phyloP scores from a whole-genome alignment of 768 basidiomycete species.

The Mycena belliarum region DNA sequence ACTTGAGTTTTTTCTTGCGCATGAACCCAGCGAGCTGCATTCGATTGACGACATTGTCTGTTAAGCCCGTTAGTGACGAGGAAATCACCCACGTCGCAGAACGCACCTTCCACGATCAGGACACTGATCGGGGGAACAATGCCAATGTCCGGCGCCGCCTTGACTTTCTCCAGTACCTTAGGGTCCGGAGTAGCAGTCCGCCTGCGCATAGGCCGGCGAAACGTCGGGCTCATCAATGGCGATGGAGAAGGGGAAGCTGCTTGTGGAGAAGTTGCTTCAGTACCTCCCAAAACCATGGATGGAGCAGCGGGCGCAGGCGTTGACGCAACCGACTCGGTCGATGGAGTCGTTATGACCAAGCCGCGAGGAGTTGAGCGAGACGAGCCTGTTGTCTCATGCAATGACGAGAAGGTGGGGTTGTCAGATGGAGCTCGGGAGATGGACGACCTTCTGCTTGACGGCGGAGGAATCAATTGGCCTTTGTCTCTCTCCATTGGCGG shows the following conservation, averaged over 20 bases:
- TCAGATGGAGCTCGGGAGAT: conserved; percentile 28
- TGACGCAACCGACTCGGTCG: background rate
- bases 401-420: conserved; percentile 32
- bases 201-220: conserved; percentile 24
- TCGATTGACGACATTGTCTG: conserved; percentile 98
- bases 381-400: conserved; percentile 31
- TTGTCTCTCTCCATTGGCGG: conserved; percentile 50
- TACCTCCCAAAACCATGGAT: background rate
- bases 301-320: conserved; percentile 8
- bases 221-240: conserved; percentile 12
- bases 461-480: conserved; percentile 33
- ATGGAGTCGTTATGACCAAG: background rate
- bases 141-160: conserved; percentile 56
- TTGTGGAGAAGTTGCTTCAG: background rate
- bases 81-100: background rate
- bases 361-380: conserved; percentile 11
- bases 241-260: conserved; percentile 5
- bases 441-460: conserved; percentile 30
- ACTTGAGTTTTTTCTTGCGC: conserved; percentile 94
- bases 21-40: conserved; percentile 97
- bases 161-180: conserved; percentile 49
- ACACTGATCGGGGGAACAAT: conserved; percentile 97
- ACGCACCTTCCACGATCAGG: conserved; percentile 93
- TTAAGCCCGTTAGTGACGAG: no score
- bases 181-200: conserved; percentile 27